Evolutionary conservation across 441 rosid species (phyloP), one percentile per base, ranked within the genome.

Genomic region (Macaranga tanarius): DNA sequence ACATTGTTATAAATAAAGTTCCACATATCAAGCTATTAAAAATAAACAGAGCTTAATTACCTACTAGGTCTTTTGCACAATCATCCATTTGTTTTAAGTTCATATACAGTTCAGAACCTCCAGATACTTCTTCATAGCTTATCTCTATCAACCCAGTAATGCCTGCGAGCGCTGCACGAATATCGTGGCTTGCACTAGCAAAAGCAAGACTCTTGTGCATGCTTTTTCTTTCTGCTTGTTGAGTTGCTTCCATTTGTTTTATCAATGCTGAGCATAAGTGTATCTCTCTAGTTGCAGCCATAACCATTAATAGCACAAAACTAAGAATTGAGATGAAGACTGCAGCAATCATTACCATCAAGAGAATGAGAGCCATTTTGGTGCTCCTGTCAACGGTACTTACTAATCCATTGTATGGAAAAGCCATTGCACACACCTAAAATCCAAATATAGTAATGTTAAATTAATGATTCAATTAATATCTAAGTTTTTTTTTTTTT

Each of bases 121-220:
- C 81, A 74, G 73, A 60, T 26, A 75, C 87, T 63, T 84, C 87
- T n/a, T 66, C 62, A 31, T 75, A 71, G 62, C 87, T 80, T n/a
- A 86, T 9, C 16, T 88, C 85, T 19, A 90, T 84, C 47, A 87
- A 73, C 38, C 92, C 89, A 12, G 77, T 82, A 42, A 94, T 86
- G 25, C 86, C 89, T 0, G 95, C 91, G 38, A 94, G 75, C 1
- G 88, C 77, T 2, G 90, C 83, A 0, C 97, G 89, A 74, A 92
- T 86, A 51, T 94, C 95, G 8, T 94, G 99, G 79, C 94, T 94
- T 12, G 97, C 97, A 48, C 72, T 83, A 52, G 91, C 90, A 67
- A 90, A 88, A 1, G 92, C 95, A 51, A 79, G 80, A 76, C 89
- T 90, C 83, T 90, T 94, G 73, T 85, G 88, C 90, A 85, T 86